Percentiles rank a stretch among this genome's conserved stretches.
Conservation (phyloP, 345 rosid species). For the Salix arbutifolia region DNA sequence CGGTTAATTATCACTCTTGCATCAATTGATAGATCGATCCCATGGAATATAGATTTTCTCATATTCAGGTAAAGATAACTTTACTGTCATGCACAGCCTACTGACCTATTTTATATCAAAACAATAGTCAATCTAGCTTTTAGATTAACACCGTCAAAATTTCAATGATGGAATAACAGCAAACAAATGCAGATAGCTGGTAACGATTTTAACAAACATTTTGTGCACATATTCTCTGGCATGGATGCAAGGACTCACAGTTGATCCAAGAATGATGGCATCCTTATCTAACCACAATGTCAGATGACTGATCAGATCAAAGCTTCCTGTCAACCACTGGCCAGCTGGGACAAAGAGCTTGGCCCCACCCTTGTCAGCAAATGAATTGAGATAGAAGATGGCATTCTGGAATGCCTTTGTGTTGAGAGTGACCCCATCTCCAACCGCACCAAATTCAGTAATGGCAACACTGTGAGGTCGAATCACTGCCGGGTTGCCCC, state of each 20-base stretch:
- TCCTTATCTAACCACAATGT: slow-evolving; percentile 84
- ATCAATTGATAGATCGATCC: background rate
- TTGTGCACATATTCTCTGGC: background rate
- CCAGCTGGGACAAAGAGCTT: slow-evolving; percentile 96
- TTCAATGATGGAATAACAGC: background rate
- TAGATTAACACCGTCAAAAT: background rate
- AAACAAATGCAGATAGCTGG: background rate
- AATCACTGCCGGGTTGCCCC: slow-evolving; percentile 33
- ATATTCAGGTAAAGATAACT: slow-evolving; percentile 2
- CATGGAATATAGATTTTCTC: slow-evolving; percentile 7
- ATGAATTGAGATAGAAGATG: slow-evolving; percentile 92
- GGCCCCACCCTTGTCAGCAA: slow-evolving; percentile 96
- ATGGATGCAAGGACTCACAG: slow-evolving; percentile 38
- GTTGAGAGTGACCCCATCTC: slow-evolving; percentile 91
- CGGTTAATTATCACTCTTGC: slow-evolving; percentile 5
- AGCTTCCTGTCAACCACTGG: slow-evolving; percentile 96
- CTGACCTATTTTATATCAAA: slow-evolving; percentile 1
- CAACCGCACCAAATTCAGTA: slow-evolving; percentile 98
- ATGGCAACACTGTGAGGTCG: slow-evolving; percentile 94
- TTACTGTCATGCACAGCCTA: background rate
- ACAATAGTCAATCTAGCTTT: background rate
- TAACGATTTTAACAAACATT: background rate
- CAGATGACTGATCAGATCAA: slow-evolving; percentile 90
- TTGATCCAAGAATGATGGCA: slow-evolving; percentile 92
- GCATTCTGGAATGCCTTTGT: slow-evolving; percentile 99